Evolutionary conservation across 75 land plant genomes (phyloP).

Genomic region (Ceratopteris richardii): DNA sequence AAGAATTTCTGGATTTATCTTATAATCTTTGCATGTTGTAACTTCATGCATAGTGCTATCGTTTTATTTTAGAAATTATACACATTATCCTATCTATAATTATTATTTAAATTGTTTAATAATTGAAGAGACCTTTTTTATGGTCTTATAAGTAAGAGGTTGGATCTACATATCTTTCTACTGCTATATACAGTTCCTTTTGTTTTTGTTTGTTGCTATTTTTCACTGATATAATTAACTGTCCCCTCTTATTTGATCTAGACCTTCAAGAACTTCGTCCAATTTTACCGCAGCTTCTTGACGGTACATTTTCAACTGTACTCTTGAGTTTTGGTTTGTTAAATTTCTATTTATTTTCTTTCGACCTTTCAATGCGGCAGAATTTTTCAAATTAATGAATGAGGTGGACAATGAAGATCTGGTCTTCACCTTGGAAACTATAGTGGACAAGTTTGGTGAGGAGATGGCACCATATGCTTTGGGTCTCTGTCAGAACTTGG

Average conservation of each 20-base stretch:
- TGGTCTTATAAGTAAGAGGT: no score
- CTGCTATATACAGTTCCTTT: no score
- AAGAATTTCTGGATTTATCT: no score
- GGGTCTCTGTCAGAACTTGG: conserved; percentile 96
- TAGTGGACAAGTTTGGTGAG: conserved; percentile 98
- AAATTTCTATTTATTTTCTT: conserved; percentile 1
- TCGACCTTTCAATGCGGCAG: conserved; percentile 23
- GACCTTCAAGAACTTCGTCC: conserved; percentile 91
- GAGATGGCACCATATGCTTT: conserved; percentile 99
- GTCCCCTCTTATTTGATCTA: conserved; percentile 31
- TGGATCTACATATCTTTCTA: no score
- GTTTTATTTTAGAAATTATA: no score
- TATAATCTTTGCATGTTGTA: no score
- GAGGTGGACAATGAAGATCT: conserved; percentile 99
- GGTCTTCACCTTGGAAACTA: conserved; percentile 94
- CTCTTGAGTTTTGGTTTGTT: neutral
- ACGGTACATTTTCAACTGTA: conserved; percentile 45
- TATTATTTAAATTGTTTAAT: no score
- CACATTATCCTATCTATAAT: no score
- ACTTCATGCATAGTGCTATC: no score
- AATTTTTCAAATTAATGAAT: conserved; percentile 97
- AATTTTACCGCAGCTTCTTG: conserved; percentile 89
- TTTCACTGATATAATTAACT: no score
- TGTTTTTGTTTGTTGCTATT: no score
- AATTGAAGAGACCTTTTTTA: no score